Percentiles rank a stretch among this genome's conserved stretches.
Evolutionary conservation across 75 land plant species (phyloP).

Genomic region (Pinus albicaulis): DNA sequence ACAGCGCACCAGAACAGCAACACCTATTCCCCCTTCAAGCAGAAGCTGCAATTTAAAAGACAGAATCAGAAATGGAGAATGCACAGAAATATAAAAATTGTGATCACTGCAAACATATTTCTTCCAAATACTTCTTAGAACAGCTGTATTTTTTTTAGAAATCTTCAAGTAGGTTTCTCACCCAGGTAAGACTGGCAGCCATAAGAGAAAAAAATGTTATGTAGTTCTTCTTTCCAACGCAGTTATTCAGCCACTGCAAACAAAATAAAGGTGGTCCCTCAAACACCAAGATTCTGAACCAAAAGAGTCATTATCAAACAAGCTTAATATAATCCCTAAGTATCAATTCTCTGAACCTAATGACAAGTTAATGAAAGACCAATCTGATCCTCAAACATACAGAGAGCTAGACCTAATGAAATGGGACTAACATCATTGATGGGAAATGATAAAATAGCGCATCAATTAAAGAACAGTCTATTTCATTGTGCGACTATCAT

Average conservation of each 20-base stretch:
- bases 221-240: constrained; percentile 95
- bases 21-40: constrained; percentile 71
- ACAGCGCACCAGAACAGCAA: constrained; percentile 83
- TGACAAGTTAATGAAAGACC: neutral
- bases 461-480: neutral
- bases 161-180: constrained; percentile 22
- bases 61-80: constrained; percentile 1
- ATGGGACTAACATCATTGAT: neutral
- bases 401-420: neutral
- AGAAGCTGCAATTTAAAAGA: constrained; percentile 55
- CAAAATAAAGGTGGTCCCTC: neutral
- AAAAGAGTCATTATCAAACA: neutral
- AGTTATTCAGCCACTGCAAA: constrained; percentile 94
- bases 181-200: constrained; percentile 88
- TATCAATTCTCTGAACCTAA: neutral
- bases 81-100: neutral
- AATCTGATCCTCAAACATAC: neutral
- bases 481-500: neutral
- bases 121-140: constrained; percentile 3
- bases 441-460: neutral
- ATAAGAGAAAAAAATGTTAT: constrained; percentile 81
- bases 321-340: neutral
- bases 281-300: neutral
- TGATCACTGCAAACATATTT: neutral
- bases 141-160: neutral